Conservation (phyloP, 805 yeast genomes). For the Nakazawaea anatomiae region DNA sequence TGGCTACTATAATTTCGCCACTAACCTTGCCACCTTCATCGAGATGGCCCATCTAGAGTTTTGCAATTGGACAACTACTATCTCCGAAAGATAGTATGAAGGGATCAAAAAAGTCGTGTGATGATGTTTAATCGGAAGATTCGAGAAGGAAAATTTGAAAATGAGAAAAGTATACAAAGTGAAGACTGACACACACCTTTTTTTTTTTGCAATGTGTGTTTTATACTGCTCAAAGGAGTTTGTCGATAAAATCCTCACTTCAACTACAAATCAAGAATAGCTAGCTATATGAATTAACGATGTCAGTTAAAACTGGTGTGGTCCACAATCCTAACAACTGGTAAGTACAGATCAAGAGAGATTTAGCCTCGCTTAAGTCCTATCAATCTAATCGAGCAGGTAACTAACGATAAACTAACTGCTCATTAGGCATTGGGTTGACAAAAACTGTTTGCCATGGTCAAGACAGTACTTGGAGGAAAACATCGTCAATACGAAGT, state of each 20-base stretch:
- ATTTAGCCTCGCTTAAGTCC: too few species aligned
- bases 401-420: background rate
- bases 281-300: background rate
- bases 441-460: constrained; percentile 94
- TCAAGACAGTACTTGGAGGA: constrained; percentile 67
- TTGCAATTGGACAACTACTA: too few species aligned
- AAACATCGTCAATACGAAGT: constrained; percentile 40
- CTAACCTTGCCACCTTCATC: background rate
- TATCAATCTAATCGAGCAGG: background rate
- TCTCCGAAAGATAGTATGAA: too few species aligned
- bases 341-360: constrained; percentile 1
- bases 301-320: constrained; percentile 29
- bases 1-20: background rate
- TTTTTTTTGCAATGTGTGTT: background rate
- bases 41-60: too few species aligned
- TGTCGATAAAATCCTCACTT: background rate
- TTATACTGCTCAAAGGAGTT: background rate
- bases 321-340: constrained; percentile 97
- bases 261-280: background rate
- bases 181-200: background rate
- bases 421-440: constrained; percentile 85
- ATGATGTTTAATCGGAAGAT: too few species aligned
- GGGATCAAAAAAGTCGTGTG: too few species aligned
- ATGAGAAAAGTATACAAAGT: too few species aligned
- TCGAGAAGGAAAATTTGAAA: too few species aligned